Evolutionary conservation across 345 rosid species (phyloP), one percentile per base, ranked within the genome.

Genomic region (Cardamine chenopodiifolia): DNA sequence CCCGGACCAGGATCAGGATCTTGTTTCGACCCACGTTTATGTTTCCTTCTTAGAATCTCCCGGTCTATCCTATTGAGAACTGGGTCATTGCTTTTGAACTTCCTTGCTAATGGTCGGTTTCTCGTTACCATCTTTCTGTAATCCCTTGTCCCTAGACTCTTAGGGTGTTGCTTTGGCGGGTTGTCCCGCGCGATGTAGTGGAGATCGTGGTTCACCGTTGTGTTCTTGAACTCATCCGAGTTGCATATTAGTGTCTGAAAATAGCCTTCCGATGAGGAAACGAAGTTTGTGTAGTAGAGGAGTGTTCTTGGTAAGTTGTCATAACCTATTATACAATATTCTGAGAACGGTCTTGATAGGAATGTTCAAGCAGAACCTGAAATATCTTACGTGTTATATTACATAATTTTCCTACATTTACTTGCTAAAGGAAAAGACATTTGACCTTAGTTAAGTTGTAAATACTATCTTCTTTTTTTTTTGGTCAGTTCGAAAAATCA

Each of bases 101-200:
- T 94, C 52, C 97, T 81, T 4, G 93, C 97, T 29, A 94, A 94
- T 0, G 98, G 97, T 12, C 97, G 83, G 80, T 77, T 89, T 70
- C 96, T 87, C 19, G 70, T 81, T 26, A 90, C 74, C 92, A 90
- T 88, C 66, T 84, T 85, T 72, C 90, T 76, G 59, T 78, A 87
- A 69, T 94, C 98, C 57, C 62, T 91, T 23, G 76, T 66, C 7
- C 92, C 90, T 3, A 94, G 73, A 20, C 57, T 70, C 68, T 88
- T 78, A 0, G 98, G 98, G 56, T 94, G 98, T 73, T 94, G 98
- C 78, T 88, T 91, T 2, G 97, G 98, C 10, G 98, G 98, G n/a
- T 54, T 91, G 59, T 94, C 98, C 98, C 98, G 91, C 0, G 90
- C 68, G 18, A 91, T 88, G 85, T 90, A 86, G 78, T 90, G 98